Conservation (phyloP, 768 basidiomycete species). For the Tulasnella calospora region DNA sequence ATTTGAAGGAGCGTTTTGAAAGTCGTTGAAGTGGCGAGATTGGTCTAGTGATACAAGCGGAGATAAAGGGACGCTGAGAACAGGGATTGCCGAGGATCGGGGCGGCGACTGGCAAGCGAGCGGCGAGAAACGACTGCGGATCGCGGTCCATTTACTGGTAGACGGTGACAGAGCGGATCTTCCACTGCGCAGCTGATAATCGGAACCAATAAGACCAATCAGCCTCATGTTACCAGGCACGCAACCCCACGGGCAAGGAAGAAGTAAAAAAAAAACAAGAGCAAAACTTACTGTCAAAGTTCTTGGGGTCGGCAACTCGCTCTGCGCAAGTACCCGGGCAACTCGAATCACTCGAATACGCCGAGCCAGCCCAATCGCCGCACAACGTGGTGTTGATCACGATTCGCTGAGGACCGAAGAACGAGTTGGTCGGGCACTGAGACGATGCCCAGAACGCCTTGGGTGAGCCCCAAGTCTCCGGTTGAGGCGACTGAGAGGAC, state of each 20-base stretch:
- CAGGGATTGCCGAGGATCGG: not conserved
- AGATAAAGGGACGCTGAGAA: not conserved
- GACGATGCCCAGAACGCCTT: slow-evolving; percentile 40
- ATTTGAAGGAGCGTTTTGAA: not conserved
- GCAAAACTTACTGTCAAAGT: slow-evolving; percentile 40
- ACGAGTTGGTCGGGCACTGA: slow-evolving; percentile 37
- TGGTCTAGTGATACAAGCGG: not conserved
- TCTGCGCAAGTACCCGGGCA: slow-evolving; percentile 39
- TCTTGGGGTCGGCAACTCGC: slow-evolving; percentile 50
- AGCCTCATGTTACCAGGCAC: not conserved
- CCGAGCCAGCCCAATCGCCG: slow-evolving; percentile 44
- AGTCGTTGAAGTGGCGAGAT: not conserved
- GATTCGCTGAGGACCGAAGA: slow-evolving; percentile 41
- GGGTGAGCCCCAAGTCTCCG: slow-evolving; percentile 43
- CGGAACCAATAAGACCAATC: not conserved
- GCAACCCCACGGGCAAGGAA: not conserved
- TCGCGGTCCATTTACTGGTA: not conserved
- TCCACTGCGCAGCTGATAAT: slow-evolving; percentile 3
- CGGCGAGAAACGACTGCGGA: not conserved
- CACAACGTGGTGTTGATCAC: slow-evolving; percentile 44
- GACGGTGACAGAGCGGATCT: slow-evolving; percentile 19
- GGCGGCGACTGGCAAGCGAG: no score
- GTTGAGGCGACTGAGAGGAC: slow-evolving; percentile 37
- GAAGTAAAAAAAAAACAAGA: no score
- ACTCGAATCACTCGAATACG: slow-evolving; percentile 32